A percentile compares a stretch with the other conserved stretches of the same genome.
These are phyloP conservation scores for Microstegium vimineum DNA, from an alignment of 176 grass and related monocot genomes.

Conservation along the genomic window DNA sequence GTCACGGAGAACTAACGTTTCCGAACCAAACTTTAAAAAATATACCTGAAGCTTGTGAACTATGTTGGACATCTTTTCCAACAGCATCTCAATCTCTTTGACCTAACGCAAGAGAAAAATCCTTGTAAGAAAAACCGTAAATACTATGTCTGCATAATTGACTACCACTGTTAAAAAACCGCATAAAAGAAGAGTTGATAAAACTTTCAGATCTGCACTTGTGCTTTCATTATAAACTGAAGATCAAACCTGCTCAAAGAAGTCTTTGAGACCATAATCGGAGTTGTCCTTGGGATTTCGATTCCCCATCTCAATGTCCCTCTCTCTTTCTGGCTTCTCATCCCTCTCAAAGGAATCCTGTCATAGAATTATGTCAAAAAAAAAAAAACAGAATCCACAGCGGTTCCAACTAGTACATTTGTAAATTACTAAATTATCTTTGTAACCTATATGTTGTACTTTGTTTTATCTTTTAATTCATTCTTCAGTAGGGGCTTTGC, in stretches of 20 bases:
- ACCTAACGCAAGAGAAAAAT: constrained; percentile 26
- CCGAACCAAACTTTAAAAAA: neutral
- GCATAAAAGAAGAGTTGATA: neutral
- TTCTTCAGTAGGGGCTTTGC: too few species aligned
- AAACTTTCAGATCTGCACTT: neutral
- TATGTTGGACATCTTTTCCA: constrained; percentile 54
- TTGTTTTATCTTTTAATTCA: too few species aligned
- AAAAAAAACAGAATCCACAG: neutral
- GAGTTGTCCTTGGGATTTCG: constrained; percentile 28
- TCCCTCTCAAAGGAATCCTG: constrained; percentile 49
- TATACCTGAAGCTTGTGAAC: constrained; percentile 60
- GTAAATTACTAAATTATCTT: neutral
- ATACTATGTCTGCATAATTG: neutral
- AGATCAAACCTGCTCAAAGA: constrained; percentile 45
- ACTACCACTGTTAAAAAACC: neutral
- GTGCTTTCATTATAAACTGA: neutral
- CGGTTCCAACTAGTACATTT: neutral
- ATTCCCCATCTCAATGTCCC: constrained; percentile 49
- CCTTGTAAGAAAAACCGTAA: neutral
- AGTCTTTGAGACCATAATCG: constrained; percentile 61
- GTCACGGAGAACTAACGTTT: neutral
- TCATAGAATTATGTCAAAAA: neutral
- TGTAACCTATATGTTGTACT: too few species aligned
- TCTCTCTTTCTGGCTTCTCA: constrained; percentile 26
- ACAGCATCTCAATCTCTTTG: constrained; percentile 37